A percentile compares a stretch with the other conserved stretches of the same genome.
These are phyloP conservation scores for Acacia acuminata DNA, from an alignment of 306 rosid genomes.

Conservation along the genomic window DNA sequence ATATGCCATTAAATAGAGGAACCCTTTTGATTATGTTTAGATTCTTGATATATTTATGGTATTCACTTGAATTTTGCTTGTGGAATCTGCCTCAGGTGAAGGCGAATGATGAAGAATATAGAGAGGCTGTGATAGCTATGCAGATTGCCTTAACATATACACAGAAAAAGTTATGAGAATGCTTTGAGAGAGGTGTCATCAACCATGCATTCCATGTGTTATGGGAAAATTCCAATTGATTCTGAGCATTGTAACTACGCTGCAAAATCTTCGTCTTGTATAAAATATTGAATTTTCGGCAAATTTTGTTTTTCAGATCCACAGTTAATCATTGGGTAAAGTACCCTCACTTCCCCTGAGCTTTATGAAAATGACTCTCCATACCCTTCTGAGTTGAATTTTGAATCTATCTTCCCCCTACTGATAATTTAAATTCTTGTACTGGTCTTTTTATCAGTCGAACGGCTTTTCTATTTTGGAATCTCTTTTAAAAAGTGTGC, in stretches of 20 bases:
- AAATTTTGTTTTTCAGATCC: background rate
- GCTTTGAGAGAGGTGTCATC: conserved; percentile 16
- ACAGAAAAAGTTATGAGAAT: conserved; percentile 26
- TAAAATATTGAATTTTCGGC: conserved; percentile 40
- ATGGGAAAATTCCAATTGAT: conserved; percentile 24
- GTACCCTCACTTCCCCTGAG: background rate
- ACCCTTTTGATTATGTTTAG: conserved; percentile 19
- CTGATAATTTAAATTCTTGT: too few species aligned
- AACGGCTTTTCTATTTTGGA: too few species aligned
- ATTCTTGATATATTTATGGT: conserved; percentile 1
- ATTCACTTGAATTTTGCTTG: conserved; percentile 22
- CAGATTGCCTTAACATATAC: conserved; percentile 15
- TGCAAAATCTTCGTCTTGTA: conserved; percentile 38
- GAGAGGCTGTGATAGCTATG: conserved; percentile 6
- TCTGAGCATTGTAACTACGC: conserved; percentile 24
- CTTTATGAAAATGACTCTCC: background rate
- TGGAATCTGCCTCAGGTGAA: conserved; percentile 41
- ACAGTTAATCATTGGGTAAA: conserved; percentile 15
- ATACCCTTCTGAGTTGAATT: background rate
- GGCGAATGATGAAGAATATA: conserved; percentile 34
- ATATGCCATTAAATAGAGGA: conserved; percentile 1
- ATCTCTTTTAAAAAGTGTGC: too few species aligned
- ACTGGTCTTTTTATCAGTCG: too few species aligned
- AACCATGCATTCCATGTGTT: conserved; percentile 30
- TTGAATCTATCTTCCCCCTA: background rate